These are phyloP conservation scores for Auricularia heimuer DNA, from an alignment of 768 basidiomycete species.

Conservation along the genomic window DNA sequence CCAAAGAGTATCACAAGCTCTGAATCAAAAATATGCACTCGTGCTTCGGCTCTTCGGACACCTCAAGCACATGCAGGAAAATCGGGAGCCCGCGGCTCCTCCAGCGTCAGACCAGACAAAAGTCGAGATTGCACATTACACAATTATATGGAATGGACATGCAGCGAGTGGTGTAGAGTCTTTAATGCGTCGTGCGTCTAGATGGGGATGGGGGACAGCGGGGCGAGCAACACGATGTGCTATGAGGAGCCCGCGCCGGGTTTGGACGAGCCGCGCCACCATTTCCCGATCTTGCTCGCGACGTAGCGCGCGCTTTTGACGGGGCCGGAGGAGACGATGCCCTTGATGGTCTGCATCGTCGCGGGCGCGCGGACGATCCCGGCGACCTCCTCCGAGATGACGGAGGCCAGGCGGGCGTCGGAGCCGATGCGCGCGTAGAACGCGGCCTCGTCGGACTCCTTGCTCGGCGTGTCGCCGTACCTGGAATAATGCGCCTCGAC, in stretches of 20 bases:
- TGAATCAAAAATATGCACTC: too few species aligned
- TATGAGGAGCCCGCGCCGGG: background rate
- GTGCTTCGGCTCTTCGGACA: too few species aligned
- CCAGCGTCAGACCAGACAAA: too few species aligned
- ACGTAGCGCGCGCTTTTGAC: constrained; percentile 71
- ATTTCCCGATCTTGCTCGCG: constrained; percentile 72
- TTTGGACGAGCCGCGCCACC: constrained; percentile 41
- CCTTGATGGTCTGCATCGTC: constrained; percentile 76
- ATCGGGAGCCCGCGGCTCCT: too few species aligned
- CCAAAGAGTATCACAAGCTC: too few species aligned
- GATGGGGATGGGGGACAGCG: too few species aligned
- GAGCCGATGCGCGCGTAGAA: constrained; percentile 69
- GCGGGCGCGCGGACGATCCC: constrained; percentile 77
- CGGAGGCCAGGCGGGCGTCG: constrained; percentile 43
- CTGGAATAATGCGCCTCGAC: constrained; percentile 43
- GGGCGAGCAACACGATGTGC: too few species aligned
- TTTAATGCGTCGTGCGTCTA: too few species aligned
- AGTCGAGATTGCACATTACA: too few species aligned
- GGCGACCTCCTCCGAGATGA: constrained; percentile 29
- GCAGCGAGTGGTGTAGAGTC: too few species aligned
- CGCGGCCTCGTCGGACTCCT: constrained; percentile 59
- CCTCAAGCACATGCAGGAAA: too few species aligned
- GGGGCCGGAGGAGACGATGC: constrained; percentile 72
- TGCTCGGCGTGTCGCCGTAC: constrained; percentile 20
- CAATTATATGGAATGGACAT: too few species aligned